These are phyloP conservation scores for Skeletonema menzelii DNA, from an alignment of 108 stramenopile genomes.

Conservation along the genomic window DNA sequence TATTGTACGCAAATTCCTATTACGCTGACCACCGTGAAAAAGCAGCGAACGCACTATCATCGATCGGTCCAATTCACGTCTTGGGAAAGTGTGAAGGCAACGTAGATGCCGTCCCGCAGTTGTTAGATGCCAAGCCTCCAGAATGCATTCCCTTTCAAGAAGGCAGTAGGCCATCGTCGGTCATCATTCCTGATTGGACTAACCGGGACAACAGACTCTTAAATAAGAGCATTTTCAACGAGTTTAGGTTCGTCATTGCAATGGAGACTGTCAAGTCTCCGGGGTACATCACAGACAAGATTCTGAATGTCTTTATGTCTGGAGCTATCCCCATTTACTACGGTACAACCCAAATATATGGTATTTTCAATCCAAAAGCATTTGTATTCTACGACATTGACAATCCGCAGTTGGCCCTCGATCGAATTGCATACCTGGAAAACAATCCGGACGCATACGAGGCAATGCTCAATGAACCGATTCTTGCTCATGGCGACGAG, in stretches of 20 bases:
- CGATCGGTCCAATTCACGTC: constrained; percentile 17
- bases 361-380: constrained; percentile 50
- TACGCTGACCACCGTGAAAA: constrained; percentile 24
- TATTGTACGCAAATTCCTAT: constrained; percentile 22
- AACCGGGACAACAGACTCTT: background rate
- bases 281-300: constrained; percentile 55
- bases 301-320: constrained; percentile 48
- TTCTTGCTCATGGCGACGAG: constrained; percentile 36
- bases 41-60: constrained; percentile 12
- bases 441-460: constrained; percentile 36
- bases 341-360: constrained; percentile 54
- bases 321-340: constrained; percentile 59
- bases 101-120: background rate
- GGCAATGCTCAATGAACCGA: constrained; percentile 28
- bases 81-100: constrained; percentile 26
- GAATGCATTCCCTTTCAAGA: constrained; percentile 12
- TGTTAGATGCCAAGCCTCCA: background rate
- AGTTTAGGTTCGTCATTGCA: constrained; percentile 26
- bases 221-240: constrained; percentile 2
- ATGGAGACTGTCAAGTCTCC: constrained; percentile 47
- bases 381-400: constrained; percentile 51
- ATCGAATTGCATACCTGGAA: constrained; percentile 38
- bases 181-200: background rate
- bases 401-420: constrained; percentile 38
- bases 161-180: background rate